phyloP scores from a whole-genome alignment of 352 stramenopile genomes.

The Phytophthora sp. region DNA sequence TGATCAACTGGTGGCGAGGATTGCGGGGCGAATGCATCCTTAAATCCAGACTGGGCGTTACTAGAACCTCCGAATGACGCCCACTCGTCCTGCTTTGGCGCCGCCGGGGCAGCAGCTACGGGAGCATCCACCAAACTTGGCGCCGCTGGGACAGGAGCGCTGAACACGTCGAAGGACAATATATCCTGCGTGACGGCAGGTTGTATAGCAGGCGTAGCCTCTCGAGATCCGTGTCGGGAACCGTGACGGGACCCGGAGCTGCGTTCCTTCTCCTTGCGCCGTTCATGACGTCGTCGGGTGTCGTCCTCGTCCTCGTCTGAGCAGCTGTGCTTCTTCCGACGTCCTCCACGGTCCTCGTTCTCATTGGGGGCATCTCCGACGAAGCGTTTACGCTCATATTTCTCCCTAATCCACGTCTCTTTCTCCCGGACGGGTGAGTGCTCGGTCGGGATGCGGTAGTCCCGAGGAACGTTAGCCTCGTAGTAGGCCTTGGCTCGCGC shows the following conservation, averaged over 20 bases:
- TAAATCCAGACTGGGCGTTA: conserved; percentile 36
- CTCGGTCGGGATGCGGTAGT: conserved; percentile 82
- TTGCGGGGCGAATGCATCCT: conserved; percentile 56
- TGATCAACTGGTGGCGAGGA: conserved; percentile 48
- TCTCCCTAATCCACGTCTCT: conserved; percentile 91
- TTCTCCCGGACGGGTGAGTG: conserved; percentile 87
- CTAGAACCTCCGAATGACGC: conserved; percentile 70
- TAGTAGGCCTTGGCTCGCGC: conserved; percentile 89
- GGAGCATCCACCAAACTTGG: conserved; percentile 32
- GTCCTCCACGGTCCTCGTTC: conserved; percentile 26
- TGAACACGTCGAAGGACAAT: conserved; percentile 77
- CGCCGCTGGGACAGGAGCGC: conserved; percentile 32
- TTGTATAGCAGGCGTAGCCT: conserved; percentile 39
- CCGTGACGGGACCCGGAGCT: neutral
- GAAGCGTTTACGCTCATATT: conserved; percentile 90
- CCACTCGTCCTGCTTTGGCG: conserved; percentile 72
- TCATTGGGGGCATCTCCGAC: conserved; percentile 42
- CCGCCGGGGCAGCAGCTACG: conserved; percentile 1
- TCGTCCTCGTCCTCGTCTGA: conserved; percentile 62
- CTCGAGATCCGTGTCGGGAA: conserved; percentile 42
- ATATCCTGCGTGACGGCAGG: conserved; percentile 57
- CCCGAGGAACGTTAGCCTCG: conserved; percentile 81
- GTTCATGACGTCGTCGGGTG: conserved; percentile 27
- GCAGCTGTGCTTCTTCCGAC: conserved; percentile 48
- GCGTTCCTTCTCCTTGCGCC: conserved; percentile 27